phyloP scores from a whole-genome alignment of 179 eudicot genomes.

The Beta macrorhiza region DNA sequence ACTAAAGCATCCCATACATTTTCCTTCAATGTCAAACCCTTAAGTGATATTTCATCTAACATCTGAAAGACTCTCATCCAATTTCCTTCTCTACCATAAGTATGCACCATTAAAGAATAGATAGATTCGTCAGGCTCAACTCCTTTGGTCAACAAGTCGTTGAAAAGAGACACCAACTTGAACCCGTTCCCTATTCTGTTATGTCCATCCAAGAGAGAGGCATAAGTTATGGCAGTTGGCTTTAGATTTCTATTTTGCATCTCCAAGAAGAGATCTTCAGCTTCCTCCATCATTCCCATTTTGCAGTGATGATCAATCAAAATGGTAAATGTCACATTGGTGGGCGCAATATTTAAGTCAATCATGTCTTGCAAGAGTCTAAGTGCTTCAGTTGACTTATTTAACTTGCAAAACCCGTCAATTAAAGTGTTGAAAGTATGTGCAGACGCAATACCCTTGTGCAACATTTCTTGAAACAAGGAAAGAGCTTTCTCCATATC shows the following conservation, averaged over 20 bases:
- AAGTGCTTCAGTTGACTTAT: constrained; percentile 52
- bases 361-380: constrained; percentile 54
- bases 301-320: constrained; percentile 66
- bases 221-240: constrained; percentile 63
- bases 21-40: constrained; percentile 40
- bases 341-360: constrained; percentile 45
- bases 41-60: constrained; percentile 51
- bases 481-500: constrained; percentile 54
- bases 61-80: constrained; percentile 47
- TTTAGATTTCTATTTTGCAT: constrained; percentile 59
- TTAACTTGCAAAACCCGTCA: constrained; percentile 64
- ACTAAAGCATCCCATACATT: constrained; percentile 40
- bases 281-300: constrained; percentile 60
- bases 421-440: constrained; percentile 64
- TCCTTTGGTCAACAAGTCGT: constrained; percentile 60
- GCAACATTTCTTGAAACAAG: constrained; percentile 54
- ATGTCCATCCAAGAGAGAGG: constrained; percentile 63
- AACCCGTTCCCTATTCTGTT: constrained; percentile 39
- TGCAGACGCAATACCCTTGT: constrained; percentile 55
- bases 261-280: constrained; percentile 57
- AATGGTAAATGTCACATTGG: constrained; percentile 65
- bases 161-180: constrained; percentile 65
- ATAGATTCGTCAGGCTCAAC: constrained; percentile 59
- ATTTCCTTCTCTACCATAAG: constrained; percentile 45
- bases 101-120: constrained; percentile 46